These are phyloP conservation scores for Colletotrichum gloeosporioides DNA, from an alignment of 2,329 filamentous ascomycete species.

Conservation along the genomic window DNA sequence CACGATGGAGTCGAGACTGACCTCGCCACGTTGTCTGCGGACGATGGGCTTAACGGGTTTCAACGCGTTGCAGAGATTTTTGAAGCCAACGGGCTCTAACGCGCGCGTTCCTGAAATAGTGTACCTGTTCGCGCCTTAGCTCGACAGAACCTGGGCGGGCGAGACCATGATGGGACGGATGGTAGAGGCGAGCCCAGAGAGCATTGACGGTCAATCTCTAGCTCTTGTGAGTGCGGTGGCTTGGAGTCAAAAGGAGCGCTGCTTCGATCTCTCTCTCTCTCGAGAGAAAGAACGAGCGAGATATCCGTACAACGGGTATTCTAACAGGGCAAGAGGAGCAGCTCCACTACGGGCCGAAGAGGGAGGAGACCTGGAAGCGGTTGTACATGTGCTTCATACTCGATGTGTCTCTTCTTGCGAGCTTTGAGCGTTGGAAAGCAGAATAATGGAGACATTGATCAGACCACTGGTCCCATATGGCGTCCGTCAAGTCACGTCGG, in stretches of 20 bases:
- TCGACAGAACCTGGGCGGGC: neutral
- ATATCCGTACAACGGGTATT: neutral
- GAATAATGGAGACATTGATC: neutral
- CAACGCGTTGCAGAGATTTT: neutral
- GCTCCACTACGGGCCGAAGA: neutral
- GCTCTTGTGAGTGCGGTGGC: neutral
- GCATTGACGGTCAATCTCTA: neutral
- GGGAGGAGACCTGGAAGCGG: neutral
- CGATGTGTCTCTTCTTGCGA: neutral
- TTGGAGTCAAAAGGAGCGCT: neutral
- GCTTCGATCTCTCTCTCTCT: neutral
- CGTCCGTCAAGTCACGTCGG: neutral
- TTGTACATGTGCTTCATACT: neutral
- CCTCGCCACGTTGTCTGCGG: conserved; percentile 8
- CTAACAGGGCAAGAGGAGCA: neutral
- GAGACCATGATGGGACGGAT: conserved; percentile 14
- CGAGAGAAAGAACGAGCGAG: neutral
- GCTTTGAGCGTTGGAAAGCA: neutral
- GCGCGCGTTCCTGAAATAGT: conserved; percentile 15
- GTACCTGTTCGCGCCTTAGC: neutral
- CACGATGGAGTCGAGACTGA: neutral
- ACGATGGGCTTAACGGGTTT: neutral
- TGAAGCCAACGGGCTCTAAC: neutral
- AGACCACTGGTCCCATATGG: neutral
- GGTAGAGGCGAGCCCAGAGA: neutral